Conservation (phyloP, 1,139 yeast species). For the Eremothecium cymbalariae region DNA sequence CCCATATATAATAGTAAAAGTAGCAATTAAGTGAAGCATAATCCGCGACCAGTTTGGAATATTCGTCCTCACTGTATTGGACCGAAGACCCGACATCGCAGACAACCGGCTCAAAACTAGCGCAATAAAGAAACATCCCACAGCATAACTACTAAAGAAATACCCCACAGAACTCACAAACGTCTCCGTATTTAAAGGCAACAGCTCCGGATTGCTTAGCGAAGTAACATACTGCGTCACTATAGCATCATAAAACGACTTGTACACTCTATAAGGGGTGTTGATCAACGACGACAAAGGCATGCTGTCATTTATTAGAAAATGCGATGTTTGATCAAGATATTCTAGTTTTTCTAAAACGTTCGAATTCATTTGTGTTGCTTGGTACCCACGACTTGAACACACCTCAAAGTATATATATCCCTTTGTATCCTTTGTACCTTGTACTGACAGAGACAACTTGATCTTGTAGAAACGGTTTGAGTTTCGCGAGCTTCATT, state of each 20-base stretch:
- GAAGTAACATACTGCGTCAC: slow-evolving; percentile 15
- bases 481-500: too few species aligned
- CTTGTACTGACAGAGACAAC: too few species aligned
- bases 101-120: slow-evolving; percentile 20
- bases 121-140: slow-evolving; percentile 20
- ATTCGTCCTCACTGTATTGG: slow-evolving; percentile 11
- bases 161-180: slow-evolving; percentile 15
- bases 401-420: too few species aligned
- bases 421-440: too few species aligned
- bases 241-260: slow-evolving; percentile 19
- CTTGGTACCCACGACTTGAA: too few species aligned
- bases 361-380: slow-evolving; percentile 3
- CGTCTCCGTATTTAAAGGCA: slow-evolving; percentile 8
- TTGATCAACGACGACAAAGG: slow-evolving; percentile 14
- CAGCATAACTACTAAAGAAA: slow-evolving; percentile 19
- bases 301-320: slow-evolving; percentile 12
- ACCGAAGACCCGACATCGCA: slow-evolving; percentile 22
- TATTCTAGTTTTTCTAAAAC: slow-evolving; percentile 3
- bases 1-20: slow-evolving; percentile 13
- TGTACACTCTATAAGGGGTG: slow-evolving; percentile 16
- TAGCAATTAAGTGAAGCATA: slow-evolving; percentile 15
- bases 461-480: too few species aligned
- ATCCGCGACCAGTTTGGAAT: slow-evolving; percentile 22
- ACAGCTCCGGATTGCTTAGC: slow-evolving; percentile 5
- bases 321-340: slow-evolving; percentile 15